Evolutionary conservation across 202 grass and related monocot genomes (phyloP), one percentile per base, ranked within the genome.

Genomic region (Zoysia matrella): DNA sequence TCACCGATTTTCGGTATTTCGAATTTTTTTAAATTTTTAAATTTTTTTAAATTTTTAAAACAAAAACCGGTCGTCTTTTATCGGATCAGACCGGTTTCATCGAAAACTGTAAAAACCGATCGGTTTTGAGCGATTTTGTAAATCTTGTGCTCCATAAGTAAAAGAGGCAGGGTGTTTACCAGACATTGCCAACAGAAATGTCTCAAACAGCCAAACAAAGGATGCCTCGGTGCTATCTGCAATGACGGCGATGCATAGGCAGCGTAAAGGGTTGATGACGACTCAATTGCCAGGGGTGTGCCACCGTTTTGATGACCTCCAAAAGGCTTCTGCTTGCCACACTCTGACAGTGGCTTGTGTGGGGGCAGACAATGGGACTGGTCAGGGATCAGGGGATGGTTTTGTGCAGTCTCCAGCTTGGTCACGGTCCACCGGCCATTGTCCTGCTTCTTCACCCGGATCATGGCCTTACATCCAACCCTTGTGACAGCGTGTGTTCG

Each of bases 391-490:
- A 99, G 83, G 12, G 90, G 75, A 72, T 36, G 96, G 86, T 91
- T 99, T 57, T 99, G 93, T 4, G 89, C 85, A 39, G 90, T 95
- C 81, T 95, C 92, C 76, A 99, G 90, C 80, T 99, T 99, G 75
- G 92, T 99, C 11, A 99, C 93, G 47, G 73, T 42, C 96, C 96
- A 99, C 67, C 88, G 84, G 1, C 83, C 91, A 30, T 89, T 93
- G 75, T 99, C 94, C 79, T 93, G 94, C 81, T 95, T 94, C 77
- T 95, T 95, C 65, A 99, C 96, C 85, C 94, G 89, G 74, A 99
- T 99, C 96, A 99, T 99, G 47, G 93, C 96, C 78, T 99, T 99
- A 87, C 96, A 99, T 15, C 96, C 96, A 75, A 95, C 96, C 83
- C 96, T 93, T 7, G 94, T 99, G 68, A 94, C 94, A 3, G 96